These are phyloP conservation scores for Sporobolomyces roseus DNA, from an alignment of 768 basidiomycete species.

Conservation along the genomic window DNA sequence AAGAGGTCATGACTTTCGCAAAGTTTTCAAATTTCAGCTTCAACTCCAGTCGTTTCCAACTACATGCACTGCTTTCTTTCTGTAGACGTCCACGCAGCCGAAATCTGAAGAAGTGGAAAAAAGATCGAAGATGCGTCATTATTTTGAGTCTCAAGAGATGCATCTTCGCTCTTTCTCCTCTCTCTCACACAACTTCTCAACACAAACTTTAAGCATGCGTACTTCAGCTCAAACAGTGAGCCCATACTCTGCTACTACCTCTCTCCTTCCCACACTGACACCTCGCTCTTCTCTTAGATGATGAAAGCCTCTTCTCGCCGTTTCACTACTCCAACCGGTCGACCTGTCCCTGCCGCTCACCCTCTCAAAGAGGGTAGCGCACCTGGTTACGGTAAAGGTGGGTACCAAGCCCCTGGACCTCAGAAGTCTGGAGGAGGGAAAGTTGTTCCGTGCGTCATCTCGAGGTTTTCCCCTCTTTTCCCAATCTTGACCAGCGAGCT, in stretches of 20 bases:
- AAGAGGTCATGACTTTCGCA: no score
- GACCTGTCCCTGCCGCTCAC: constrained; percentile 13
- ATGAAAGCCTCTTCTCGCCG: not conserved
- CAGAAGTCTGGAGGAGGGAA: constrained; percentile 10
- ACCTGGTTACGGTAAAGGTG: constrained; percentile 10
- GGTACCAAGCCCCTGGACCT: constrained; percentile 1
- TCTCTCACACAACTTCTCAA: not conserved
- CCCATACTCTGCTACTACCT: not conserved
- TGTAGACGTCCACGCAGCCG: no score
- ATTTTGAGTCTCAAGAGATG: no score
- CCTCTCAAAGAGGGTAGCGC: constrained; percentile 1
- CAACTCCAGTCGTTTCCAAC: no score
- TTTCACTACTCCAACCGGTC: not conserved
- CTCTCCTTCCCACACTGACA: no score
- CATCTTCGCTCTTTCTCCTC: not conserved
- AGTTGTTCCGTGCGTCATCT: constrained; percentile 3
- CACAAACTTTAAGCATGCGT: not conserved
- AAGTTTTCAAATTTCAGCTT: no score
- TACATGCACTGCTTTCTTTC: no score
- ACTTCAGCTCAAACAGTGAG: constrained; percentile 7
- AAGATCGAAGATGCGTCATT: no score
- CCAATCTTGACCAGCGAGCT: no score
- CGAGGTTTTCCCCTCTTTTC: no score
- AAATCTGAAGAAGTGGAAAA: no score
- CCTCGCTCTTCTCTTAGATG: constrained; percentile 10